Evolutionary conservation across 2,329 filamentous ascomycete genomes (phyloP), one percentile per base, ranked within the genome.

Genomic region (Hypoxylon sp.): DNA sequence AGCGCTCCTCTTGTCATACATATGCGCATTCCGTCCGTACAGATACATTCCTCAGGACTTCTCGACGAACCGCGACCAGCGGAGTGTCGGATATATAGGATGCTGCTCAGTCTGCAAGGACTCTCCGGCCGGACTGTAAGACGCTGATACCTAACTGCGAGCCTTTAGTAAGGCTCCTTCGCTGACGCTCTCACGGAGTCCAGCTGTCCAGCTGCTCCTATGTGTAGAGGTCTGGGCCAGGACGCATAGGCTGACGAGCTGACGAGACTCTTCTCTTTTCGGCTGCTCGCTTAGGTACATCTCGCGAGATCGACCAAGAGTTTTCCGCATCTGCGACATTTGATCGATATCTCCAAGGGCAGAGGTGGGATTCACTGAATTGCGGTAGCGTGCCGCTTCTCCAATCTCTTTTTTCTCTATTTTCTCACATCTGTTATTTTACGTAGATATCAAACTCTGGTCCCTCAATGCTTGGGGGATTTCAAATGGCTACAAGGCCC

Each of bases 61-160:
- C n/a, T n/a, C n/a, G n/a, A n/a, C n/a, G n/a, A n/a, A n/a, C n/a
- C n/a, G n/a, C n/a, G n/a, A n/a, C n/a, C n/a, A n/a, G n/a, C n/a
- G n/a, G n/a, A n/a, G n/a, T n/a, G n/a, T n/a, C n/a, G n/a, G n/a
- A n/a, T n/a, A n/a, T n/a, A n/a, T n/a, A n/a, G n/a, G n/a, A n/a
- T n/a, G n/a, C n/a, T n/a, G n/a, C n/a, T n/a, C n/a, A n/a, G n/a
- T n/a, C 27, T 29, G 27, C 27, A 29, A 29, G 27, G 10, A n/a
- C n/a, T n/a, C n/a, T n/a, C n/a, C n/a, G n/a, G n/a, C n/a, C n/a
- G n/a, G n/a, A n/a, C 27, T 29, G 27, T 11, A 29, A 29, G 27
- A 10, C 45, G 48, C 41, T 50, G 13, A 7, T 41, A 40, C 40
- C 38, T 42, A 52, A 42, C 48, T 48, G 55, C 55, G 56, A 5